Evolutionary conservation across 352 stramenopile species (phyloP).

Genomic region (Globisporangium middletonii): DNA sequence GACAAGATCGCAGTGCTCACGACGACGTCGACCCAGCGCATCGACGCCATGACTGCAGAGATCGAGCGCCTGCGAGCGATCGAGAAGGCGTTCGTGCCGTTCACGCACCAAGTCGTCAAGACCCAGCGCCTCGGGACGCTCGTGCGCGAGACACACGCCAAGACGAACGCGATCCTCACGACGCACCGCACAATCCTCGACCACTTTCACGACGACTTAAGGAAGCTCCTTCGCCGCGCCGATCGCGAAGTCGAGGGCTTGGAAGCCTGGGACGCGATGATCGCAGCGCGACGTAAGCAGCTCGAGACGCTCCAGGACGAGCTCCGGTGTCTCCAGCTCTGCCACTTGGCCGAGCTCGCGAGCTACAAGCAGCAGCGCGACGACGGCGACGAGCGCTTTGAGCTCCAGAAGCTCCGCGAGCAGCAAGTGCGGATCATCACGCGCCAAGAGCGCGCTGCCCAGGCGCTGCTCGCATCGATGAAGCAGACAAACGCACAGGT

Average conservation of each 20-base stretch:
- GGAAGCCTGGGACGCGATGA: constrained; percentile 69
- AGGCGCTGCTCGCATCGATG: constrained; percentile 27
- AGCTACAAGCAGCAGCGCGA: constrained; percentile 55
- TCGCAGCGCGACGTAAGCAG: constrained; percentile 49
- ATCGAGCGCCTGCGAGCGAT: constrained; percentile 52
- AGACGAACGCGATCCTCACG: constrained; percentile 32
- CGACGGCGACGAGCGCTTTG: constrained; percentile 53
- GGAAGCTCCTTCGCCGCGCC: constrained; percentile 41
- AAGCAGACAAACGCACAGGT: constrained; percentile 31
- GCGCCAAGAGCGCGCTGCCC: constrained; percentile 32
- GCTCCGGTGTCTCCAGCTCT: constrained; percentile 40
- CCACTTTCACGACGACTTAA: constrained; percentile 55
- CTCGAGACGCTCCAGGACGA: constrained; percentile 54
- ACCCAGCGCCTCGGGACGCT: constrained; percentile 33
- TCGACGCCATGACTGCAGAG: constrained; percentile 59
- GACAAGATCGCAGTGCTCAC: constrained; percentile 37
- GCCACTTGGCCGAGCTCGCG: constrained; percentile 60
- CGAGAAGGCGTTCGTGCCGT: constrained; percentile 71
- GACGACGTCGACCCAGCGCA: constrained; percentile 40
- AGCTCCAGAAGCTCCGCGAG: constrained; percentile 50
- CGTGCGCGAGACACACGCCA: constrained; percentile 32
- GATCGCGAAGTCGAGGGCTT: constrained; percentile 43
- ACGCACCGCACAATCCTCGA: constrained; percentile 38
- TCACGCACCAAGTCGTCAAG: constrained; percentile 65
- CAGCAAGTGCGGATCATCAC: constrained; percentile 44